Base-by-base conservation (phyloP, 805 yeast species). In the Spathaspora boniae region DNA sequence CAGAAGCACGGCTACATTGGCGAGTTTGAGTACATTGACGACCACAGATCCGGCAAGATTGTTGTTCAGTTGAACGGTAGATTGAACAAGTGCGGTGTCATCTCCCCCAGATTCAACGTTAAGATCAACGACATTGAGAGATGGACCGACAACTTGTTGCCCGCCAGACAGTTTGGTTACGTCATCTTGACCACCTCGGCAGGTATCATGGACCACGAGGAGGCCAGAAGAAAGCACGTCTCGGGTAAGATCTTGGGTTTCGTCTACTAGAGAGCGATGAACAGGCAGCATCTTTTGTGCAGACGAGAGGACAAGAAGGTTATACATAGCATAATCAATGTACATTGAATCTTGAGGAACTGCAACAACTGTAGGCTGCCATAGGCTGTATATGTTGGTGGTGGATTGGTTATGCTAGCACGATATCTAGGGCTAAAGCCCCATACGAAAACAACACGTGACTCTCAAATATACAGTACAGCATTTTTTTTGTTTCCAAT, bases 201-300 rank as follows among this genome's bases (percentile, higher is more conserved):
- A 60, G 98, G 98, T 78, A 89, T 89, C 63, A 88, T 89, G 95
- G 97, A 91, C 82, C 98, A 89, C 80, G 97, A 91, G 80, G 97
- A 89, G 79, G 98, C 98, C 65, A 86, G 95, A 83, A 85, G 97
- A 82, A 91, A 89, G 86, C 97, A 89, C 78, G 97, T 89, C 59
- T 87, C 96, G 58, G 98, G 98, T 74, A 89, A 89, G 82, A 85
- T 89, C 74, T 84, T 89, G 67, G 98, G 97, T 68, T 89, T 86
- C 79, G 96, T 89, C 53, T 89, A 89, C 85, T 89, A 85, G 63
- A 37, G 26, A 11, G 12, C 12, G 11, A 11, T 12, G 11, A 11
- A 22, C 12, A 11, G 11, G 25, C 12, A 22, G 25, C 25, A 22
- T 22, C 12, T 22, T 22, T 11, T 22, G 11, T 15, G 25, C 11